A percentile compares a stretch with the other conserved stretches of the same genome.
Conservation (phyloP, 305 asterid species). For the Fraxinus ornus region DNA sequence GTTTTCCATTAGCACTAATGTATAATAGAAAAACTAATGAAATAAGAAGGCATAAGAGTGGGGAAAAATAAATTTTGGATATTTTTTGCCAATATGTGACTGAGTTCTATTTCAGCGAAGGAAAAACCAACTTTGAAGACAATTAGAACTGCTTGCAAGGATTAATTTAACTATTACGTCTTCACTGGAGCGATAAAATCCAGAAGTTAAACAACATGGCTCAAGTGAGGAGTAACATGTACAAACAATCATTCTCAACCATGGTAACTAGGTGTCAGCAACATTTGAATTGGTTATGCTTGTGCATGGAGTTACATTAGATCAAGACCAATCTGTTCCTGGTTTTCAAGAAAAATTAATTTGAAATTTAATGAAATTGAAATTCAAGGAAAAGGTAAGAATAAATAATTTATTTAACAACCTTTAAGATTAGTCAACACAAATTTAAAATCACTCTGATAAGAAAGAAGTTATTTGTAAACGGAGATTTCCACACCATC, state of each 20-base stretch:
- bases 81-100: background rate
- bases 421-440: background rate
- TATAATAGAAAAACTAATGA: background rate
- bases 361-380: background rate
- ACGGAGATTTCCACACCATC: background rate
- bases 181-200: background rate
- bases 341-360: background rate
- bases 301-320: background rate
- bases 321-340: background rate
- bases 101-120: background rate
- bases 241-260: background rate
- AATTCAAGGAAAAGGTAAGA: background rate
- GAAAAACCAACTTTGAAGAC: background rate
- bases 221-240: background rate
- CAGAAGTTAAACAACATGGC: background rate
- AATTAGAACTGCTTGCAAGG: background rate
- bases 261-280: background rate
- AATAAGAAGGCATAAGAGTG: background rate
- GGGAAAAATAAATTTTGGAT: background rate
- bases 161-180: background rate
- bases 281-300: background rate
- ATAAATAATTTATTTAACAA: background rate
- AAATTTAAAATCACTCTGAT: background rate
- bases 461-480: background rate
- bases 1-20: background rate